Conservation (phyloP, 2,329 filamentous ascomycete genomes). For the Colletotrichum melonis region DNA sequence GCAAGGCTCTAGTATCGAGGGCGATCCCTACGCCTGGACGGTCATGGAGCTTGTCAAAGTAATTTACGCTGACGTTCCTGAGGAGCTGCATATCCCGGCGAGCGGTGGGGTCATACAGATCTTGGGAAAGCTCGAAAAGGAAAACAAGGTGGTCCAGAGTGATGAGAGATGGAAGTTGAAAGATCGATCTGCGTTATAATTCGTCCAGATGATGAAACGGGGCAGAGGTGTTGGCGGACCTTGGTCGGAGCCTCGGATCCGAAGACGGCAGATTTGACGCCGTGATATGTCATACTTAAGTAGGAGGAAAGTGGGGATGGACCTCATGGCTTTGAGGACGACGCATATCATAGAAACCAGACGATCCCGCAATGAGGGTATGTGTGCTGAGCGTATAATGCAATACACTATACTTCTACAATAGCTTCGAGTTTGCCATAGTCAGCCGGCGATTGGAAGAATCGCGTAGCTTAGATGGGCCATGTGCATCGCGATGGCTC, state of each 20-base stretch:
- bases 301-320: not conserved
- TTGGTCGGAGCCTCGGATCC: conserved; percentile 1
- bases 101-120: conserved; percentile 82
- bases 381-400: not conserved
- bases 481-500: not conserved
- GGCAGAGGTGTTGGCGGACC: not conserved
- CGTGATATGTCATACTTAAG: not conserved
- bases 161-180: conserved; percentile 56
- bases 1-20: conserved; percentile 38
- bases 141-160: conserved; percentile 70
- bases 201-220: not conserved
- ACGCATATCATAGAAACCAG: not conserved
- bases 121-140: conserved; percentile 79
- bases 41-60: conserved; percentile 87
- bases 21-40: conserved; percentile 64
- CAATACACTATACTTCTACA: not conserved
- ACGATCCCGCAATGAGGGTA: not conserved
- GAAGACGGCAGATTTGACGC: not conserved
- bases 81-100: conserved; percentile 80
- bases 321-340: not conserved
- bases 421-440: not conserved
- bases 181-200: conserved; percentile 54
- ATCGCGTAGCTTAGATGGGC: not conserved
- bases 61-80: conserved; percentile 85
- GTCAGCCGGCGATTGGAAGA: not conserved